A percentile compares a stretch with the other conserved stretches of the same genome.
These are phyloP conservation scores for Dendrobium officinale DNA, from an alignment of 106 monocot genomes.

Conservation along the genomic window DNA sequence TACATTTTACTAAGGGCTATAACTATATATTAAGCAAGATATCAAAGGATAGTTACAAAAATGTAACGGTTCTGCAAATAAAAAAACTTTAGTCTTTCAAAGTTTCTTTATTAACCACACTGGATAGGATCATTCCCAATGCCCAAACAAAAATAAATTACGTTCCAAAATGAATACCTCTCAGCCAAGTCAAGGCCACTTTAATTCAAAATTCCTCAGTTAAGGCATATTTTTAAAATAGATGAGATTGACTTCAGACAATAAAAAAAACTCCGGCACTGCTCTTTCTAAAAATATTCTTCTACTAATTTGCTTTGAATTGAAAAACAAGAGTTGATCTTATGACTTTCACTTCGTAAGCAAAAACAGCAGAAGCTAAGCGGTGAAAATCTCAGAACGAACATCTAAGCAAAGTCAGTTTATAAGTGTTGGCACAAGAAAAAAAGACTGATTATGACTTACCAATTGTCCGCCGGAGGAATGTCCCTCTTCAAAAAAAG, in stretches of 20 bases:
- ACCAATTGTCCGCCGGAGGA: constrained; percentile 97
- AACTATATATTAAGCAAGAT: no score
- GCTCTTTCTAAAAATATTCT: not conserved
- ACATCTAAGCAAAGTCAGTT: not conserved
- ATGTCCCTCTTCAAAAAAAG: constrained; percentile 87
- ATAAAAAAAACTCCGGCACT: not conserved
- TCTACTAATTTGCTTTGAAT: not conserved
- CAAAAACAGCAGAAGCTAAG: not conserved
- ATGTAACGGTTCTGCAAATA: not conserved
- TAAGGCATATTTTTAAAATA: not conserved
- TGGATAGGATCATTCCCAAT: not conserved
- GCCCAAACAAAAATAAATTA: not conserved
- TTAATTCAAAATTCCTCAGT: not conserved
- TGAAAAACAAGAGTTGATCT: not conserved
- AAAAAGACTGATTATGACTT: not conserved
- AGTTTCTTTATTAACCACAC: not conserved
- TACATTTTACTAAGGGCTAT: no score
- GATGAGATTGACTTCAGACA: not conserved
- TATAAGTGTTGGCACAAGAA: no score
- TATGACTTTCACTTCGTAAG: not conserved
- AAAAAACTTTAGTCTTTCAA: not conserved
- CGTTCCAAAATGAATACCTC: not conserved
- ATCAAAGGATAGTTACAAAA: no score
- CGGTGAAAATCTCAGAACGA: not conserved
- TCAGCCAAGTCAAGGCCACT: not conserved